phyloP scores from a whole-genome alignment of 192 early-diverging fungal genomes.

The Rhizophagus sp. region DNA sequence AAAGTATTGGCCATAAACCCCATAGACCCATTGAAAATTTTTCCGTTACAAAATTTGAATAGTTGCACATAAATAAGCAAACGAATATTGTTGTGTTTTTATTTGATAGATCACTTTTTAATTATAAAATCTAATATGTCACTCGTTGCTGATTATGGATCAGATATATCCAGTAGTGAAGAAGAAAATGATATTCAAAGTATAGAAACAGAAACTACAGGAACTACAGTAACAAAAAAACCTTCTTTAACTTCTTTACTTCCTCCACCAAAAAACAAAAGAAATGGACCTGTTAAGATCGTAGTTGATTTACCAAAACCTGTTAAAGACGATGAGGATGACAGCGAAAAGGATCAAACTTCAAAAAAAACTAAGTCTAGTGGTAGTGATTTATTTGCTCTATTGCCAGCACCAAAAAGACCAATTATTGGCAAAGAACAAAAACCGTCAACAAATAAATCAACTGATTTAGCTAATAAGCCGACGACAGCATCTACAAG shows the following conservation, averaged over 20 bases:
- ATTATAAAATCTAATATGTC: conserved; percentile 11
- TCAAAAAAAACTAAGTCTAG: background rate
- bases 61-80: too few relatives aligned
- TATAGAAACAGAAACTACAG: background rate
- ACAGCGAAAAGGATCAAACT: background rate
- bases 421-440: background rate
- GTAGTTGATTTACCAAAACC: conserved; percentile 21
- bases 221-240: background rate
- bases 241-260: background rate
- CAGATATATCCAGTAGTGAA: background rate
- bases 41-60: too few relatives aligned
- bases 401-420: conserved; percentile 22
- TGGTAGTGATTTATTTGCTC: conserved; percentile 4
- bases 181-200: background rate
- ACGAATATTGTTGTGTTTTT: too few relatives aligned
- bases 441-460: background rate
- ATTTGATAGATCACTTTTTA: too few relatives aligned
- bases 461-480: background rate
- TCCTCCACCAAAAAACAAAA: conserved; percentile 6
- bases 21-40: too few relatives aligned
- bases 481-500: background rate
- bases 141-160: conserved; percentile 30
- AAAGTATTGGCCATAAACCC: too few relatives aligned
- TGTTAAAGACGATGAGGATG: background rate
- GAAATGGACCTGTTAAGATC: conserved; percentile 23